Base-by-base conservation (phyloP, 495 filamentous ascomycete genomes). In the Penicillium waksmanii region DNA sequence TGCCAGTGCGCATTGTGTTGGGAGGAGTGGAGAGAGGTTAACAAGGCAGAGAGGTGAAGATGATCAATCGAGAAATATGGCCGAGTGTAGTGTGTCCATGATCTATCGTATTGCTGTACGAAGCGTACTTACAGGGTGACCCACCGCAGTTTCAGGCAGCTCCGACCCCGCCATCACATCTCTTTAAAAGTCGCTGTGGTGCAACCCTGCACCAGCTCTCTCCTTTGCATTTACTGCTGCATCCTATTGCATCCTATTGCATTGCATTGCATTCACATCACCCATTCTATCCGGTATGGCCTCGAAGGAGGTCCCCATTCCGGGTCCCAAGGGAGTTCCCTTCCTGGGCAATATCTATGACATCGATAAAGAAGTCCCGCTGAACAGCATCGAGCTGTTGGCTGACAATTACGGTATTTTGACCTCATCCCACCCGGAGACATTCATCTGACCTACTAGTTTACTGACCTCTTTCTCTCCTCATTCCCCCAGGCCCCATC, bases 261-360 rank as follows among this genome's bases (percentile, higher is more conserved):
- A 40, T 40, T 40, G 36, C 12, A 40, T 40, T 44, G 36, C 12
- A 38, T 38, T 9, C 15, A 40, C 55, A 18, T 38, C 17, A 19
- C 46, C 19, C 12, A 33, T 15, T 18, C 27, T 7, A 53, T 31
- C 55, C 44, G 51, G 47, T 31, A 73, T 67, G 67, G 63, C 19
- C 23, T 53, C 63, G 18, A 36, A 65, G 15, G 36, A 65, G 33
- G 54, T 72, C 42, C 73, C 69, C 34, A 88, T 89, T 56, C 87
- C 87, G 3, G 76, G 79, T 35, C 87, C 87, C 9, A 81, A 77
- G n/a, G 85, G 86, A 5, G 64, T 89, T 12, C 87, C 87, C 0
- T 52, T 90, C 21, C 58, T 90, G n/a, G 87, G 87, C 8, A 90
- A 91, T 63, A 68, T 88, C 60, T 79, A 80, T 36, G 83, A 87